phyloP scores from a whole-genome alignment of 73 alveolate species.

The Paramecium tetraurelia region DNA sequence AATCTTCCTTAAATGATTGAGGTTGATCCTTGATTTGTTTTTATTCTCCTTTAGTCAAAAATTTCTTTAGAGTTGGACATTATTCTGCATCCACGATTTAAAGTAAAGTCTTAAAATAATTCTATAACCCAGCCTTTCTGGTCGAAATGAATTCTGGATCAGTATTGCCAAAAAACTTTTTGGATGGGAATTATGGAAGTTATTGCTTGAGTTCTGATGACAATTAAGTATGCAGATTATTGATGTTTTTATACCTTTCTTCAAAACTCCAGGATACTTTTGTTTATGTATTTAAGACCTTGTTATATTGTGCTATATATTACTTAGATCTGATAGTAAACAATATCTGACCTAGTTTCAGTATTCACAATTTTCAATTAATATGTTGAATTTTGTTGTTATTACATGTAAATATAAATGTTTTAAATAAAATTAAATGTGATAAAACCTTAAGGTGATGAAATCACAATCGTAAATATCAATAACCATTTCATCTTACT shows the following conservation, averaged over 20 bases:
- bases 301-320: background rate
- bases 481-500: too few relatives aligned
- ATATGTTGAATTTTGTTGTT: background rate
- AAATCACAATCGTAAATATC: background rate
- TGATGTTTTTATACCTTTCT: conserved; percentile 25
- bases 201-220: background rate
- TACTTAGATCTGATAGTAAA: conserved; percentile 27
- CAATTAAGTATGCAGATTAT: background rate
- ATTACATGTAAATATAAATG: background rate
- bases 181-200: background rate
- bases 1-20: background rate
- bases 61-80: background rate
- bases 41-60: conserved; percentile 2
- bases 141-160: conserved; percentile 27
- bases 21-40: background rate
- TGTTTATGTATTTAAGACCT: conserved; percentile 7
- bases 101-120: conserved; percentile 3
- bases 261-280: conserved; percentile 39
- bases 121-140: conserved; percentile 31
- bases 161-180: conserved; percentile 28
- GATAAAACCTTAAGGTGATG: background rate
- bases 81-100: background rate
- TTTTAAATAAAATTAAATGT: background rate
- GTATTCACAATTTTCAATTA: background rate
- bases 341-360: background rate